Percentiles rank a stretch among this genome's conserved stretches.
Evolutionary conservation across 2,329 filamentous ascomycete genomes (phyloP).

Genomic region (Fusarium sp.): DNA sequence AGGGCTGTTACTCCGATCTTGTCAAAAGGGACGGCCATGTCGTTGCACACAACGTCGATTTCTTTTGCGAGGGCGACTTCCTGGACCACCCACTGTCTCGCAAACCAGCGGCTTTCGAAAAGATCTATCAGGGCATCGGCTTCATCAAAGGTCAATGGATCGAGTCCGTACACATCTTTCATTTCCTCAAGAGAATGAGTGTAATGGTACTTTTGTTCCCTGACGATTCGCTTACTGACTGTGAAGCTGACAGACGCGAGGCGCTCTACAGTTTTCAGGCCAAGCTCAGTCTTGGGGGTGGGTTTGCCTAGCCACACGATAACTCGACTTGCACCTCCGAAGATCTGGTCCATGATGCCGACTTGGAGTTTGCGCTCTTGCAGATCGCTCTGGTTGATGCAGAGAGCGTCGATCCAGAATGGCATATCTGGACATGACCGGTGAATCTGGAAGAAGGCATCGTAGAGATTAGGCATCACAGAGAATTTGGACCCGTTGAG

Average conservation of each 20-base stretch:
- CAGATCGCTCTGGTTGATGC: not conserved
- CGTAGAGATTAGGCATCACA: not conserved
- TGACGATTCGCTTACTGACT: not conserved
- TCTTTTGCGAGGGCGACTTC: not conserved
- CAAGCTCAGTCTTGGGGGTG: not conserved
- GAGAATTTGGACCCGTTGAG: not conserved
- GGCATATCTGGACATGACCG: not conserved
- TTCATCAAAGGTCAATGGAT: not conserved
- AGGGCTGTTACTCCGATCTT: not conserved
- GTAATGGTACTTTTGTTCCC: not conserved
- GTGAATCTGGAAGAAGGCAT: constrained; percentile 2
- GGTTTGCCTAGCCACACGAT: not conserved
- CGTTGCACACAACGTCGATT: not conserved
- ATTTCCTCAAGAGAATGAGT: not conserved
- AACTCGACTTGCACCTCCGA: not conserved
- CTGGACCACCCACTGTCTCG: not conserved
- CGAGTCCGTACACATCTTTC: not conserved
- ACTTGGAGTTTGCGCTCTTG: constrained; percentile 1
- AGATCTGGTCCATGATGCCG: constrained; percentile 2
- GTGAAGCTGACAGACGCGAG: not conserved
- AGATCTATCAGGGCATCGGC: not conserved
- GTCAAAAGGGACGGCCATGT: not conserved
- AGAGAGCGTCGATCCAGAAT: constrained; percentile 4
- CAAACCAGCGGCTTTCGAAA: constrained; percentile 1
- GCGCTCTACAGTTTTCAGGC: not conserved